phyloP scores from a whole-genome alignment of 768 basidiomycete genomes.

The Pleurotus sapidus region DNA sequence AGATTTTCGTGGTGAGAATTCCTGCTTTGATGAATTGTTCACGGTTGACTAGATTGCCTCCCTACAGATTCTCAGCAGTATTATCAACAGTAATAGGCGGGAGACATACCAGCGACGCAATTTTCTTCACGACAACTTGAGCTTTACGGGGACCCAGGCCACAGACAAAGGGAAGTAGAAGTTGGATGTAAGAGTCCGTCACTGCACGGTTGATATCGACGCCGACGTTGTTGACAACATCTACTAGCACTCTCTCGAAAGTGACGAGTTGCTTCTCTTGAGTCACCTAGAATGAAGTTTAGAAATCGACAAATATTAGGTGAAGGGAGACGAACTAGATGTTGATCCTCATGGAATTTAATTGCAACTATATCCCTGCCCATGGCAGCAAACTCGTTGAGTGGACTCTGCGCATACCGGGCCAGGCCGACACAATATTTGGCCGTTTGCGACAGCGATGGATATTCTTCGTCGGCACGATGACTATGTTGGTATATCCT shows the following conservation, averaged over 20 bases:
- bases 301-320: constrained; percentile 8
- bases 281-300: constrained; percentile 60
- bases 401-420: constrained; percentile 88
- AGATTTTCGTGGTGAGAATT: constrained; percentile 82
- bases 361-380: constrained; percentile 83
- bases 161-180: constrained; percentile 85
- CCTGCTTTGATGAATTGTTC: constrained; percentile 83
- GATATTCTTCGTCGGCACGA: constrained; percentile 82
- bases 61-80: constrained; percentile 41
- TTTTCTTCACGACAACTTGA: constrained; percentile 77
- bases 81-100: constrained; percentile 2
- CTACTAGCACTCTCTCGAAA: constrained; percentile 86
- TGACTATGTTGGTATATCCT: constrained; percentile 90
- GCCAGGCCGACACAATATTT: constrained; percentile 95
- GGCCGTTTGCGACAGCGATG: constrained; percentile 68
- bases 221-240: constrained; percentile 88
- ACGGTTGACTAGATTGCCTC: constrained; percentile 83
- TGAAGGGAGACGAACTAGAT: constrained; percentile 52
- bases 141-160: constrained; percentile 96
- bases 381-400: constrained; percentile 92
- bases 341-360: constrained; percentile 82
- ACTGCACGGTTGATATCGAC: constrained; percentile 96
- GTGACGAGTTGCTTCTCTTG: constrained; percentile 77
- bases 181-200: constrained; percentile 83
- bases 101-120: constrained; percentile 63